Evolutionary conservation across 139 green algal species (phyloP), one percentile per base, ranked within the genome.

Genomic region (Haematococcus sp.): DNA sequence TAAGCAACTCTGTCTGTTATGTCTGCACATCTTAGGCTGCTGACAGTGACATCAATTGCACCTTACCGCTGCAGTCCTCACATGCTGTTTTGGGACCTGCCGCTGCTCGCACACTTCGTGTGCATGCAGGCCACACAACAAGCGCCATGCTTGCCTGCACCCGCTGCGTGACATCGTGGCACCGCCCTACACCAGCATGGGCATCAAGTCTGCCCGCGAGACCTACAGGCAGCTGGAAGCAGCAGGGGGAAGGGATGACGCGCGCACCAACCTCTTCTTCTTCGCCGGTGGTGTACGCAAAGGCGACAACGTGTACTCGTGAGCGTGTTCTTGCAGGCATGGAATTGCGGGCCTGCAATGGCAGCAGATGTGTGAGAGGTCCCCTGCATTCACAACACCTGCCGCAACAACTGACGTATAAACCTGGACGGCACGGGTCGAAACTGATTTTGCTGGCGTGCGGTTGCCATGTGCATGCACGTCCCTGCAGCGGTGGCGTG

Each of bases 131-230:
- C n/a, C 59, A 40, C 59, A 66, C 59, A 66, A n/a, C 27, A 35
- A 66, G 22, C 40, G 40, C 11, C 43, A 75, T 43, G 71, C 31
- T 25, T 86, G 80, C 65, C 51, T 49, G 44, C 52, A 69, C 31
- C 76, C 81, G 3, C 46, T 46, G n/a, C 65, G 79, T 25, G 81
- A 86, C 30, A 55, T 83, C 16, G 61, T 86, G 34, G 73, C 73
- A 52, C 60, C 81, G 25, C 81, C 81, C 1, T 82, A 82, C 76
- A 75, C 76, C 63, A 28, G 74, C 63, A 64, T 77, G 25, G 76
- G 70, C 22, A 49, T 19, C 35, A 55, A 13, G 0, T 30, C 74
- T 15, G 70, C 76, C 0, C 28, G 35, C 0, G 11, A 33, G 4
- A 2, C 71, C 44, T 82, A 81, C 68, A 23, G 43, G 2, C 16